These are phyloP conservation scores for Erythrophleum fordii DNA, from an alignment of 306 rosid genomes.

Conservation along the genomic window DNA sequence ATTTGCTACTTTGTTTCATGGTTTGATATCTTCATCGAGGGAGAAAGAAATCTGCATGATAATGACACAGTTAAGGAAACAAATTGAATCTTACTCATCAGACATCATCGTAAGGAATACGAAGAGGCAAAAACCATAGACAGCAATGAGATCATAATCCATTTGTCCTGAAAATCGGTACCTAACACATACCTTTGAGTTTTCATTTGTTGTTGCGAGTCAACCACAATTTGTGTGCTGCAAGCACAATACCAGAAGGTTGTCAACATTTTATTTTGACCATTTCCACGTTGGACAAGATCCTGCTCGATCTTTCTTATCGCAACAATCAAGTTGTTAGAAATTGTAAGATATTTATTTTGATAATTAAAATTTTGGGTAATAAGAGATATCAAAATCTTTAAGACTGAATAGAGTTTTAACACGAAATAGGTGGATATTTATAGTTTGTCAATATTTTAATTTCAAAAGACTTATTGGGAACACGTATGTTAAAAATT, in stretches of 20 bases:
- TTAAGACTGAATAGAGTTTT: neutral
- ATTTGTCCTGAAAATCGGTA: conserved; percentile 38
- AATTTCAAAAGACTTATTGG: neutral
- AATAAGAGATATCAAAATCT: neutral
- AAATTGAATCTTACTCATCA: neutral
- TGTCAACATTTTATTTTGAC: conserved; percentile 22
- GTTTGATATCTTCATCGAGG: neutral
- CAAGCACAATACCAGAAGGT: conserved; percentile 21
- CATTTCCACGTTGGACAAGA: neutral
- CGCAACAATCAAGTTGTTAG: neutral
- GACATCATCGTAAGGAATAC: neutral
- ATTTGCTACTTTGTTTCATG: neutral
- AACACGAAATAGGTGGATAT: neutral
- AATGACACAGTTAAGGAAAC: neutral
- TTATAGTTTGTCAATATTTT: neutral
- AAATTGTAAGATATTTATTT: too few species aligned
- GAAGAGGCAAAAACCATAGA: neutral
- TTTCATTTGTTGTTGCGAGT: conserved; percentile 32
- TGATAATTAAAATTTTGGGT: too few species aligned
- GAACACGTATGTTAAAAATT: neutral
- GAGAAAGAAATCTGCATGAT: neutral
- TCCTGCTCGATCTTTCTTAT: neutral
- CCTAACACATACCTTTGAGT: conserved; percentile 39
- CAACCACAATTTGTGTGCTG: conserved; percentile 34
- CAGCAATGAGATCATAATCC: neutral